Conservation (phyloP, 1,284 basidiomycete species). For the Sanghuangporus weigelae region DNA sequence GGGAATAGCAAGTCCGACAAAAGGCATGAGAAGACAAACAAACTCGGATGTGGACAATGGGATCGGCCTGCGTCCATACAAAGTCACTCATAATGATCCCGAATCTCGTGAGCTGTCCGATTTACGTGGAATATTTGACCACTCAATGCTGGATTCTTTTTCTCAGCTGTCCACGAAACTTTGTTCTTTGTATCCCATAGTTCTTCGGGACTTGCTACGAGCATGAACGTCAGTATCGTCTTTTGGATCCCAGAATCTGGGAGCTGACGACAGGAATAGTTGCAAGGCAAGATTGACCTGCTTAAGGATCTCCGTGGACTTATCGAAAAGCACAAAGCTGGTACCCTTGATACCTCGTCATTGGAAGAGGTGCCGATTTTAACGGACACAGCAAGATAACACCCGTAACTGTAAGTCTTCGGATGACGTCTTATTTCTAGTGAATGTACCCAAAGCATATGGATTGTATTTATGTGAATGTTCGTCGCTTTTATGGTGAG, state of each 20-base stretch:
- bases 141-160: neutral
- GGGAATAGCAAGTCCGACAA: neutral
- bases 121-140: neutral
- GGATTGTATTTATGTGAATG: too few species aligned
- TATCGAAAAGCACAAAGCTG: constrained; percentile 24
- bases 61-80: constrained; percentile 47
- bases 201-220: constrained; percentile 60
- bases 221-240: neutral
- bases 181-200: constrained; percentile 62
- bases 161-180: constrained; percentile 37
- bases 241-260: neutral
- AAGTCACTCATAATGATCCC: constrained; percentile 31
- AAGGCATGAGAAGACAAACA: neutral
- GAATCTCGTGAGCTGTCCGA: neutral
- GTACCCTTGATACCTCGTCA: constrained; percentile 23
- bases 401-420: too few species aligned
- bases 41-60: constrained; percentile 14
- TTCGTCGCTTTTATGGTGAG: too few species aligned
- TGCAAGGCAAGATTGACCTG: constrained; percentile 27
- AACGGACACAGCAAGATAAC: neutral
- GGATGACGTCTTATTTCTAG: neutral
- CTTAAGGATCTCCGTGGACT: constrained; percentile 26
- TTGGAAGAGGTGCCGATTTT: constrained; percentile 9
- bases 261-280: constrained; percentile 20
- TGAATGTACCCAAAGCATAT: too few species aligned